Base-by-base conservation (phyloP, 225 moss, liverwort and hornwort genomes). In the Physcomitrellopsis africana region DNA sequence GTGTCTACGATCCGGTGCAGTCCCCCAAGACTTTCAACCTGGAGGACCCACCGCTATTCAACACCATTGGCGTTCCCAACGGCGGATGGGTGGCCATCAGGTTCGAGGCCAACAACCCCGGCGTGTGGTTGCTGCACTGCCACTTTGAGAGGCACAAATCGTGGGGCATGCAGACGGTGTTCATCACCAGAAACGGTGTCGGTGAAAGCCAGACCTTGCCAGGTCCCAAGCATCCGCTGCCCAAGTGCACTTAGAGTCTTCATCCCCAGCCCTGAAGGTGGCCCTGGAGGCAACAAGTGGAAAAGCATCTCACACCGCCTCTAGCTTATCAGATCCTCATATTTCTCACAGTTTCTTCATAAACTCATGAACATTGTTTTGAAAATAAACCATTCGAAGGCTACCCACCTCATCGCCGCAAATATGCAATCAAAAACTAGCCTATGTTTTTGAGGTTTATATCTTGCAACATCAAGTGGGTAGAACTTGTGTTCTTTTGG, bases 41-140 rank as follows among this genome's bases (percentile, higher is more conserved):
- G n/a, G 77, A 74, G 32, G 70, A 94, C 7, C 87, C 94, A 0
- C 88, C 87, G 7, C 0, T 12, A 2, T 78, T 44, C 26, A 85
- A 79, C 7, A 85, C 85, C 0, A 78, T 19, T 4, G 55, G 11
- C 8, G 0, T 85, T 12, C 82, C 82, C 0, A 73, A 76, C 10
- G 60, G 8, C 1, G 82, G 85, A 3, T 85, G 85, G 85, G 41
- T 85, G 0, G 82, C 85, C 0, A 43, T 85, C 0, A 55, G 82
- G 2, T 85, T 79, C 6, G 0, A 20, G 0, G 82, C 85, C 0
- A 56, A 82, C 51, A 85, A 85, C 2, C 85, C 82, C 0, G 85
- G 84, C 13, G 79, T 80, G 17, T 84, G 84, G 84, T 47, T 80
- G 17, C 0, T 80, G 41, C 84, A 84, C n/a, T 84, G 84, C 26